phyloP scores from a whole-genome alignment of 805 yeast species.

The Cyberlindnera euphorbiiphila region DNA sequence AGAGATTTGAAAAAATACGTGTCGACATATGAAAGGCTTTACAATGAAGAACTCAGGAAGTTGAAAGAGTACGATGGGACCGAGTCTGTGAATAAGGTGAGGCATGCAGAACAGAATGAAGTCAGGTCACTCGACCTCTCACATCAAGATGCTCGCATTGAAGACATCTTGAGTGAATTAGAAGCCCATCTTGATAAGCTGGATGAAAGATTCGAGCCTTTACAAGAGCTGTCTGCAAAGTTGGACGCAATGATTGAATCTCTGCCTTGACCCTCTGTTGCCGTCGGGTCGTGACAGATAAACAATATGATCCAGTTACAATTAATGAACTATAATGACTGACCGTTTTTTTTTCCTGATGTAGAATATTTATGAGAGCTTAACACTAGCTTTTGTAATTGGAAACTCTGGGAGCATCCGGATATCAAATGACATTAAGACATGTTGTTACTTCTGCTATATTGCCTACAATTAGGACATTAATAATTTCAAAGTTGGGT shows the following conservation, averaged over 20 bases:
- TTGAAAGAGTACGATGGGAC: conserved; percentile 9
- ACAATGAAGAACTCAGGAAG: conserved; percentile 13
- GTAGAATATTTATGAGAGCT: too few species aligned
- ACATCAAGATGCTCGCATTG: conserved; percentile 10
- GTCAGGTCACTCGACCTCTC: conserved; percentile 1
- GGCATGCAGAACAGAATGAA: conserved; percentile 5
- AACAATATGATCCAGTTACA: background rate
- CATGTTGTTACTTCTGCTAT: too few species aligned
- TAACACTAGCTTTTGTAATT: too few species aligned
- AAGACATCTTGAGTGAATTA: conserved; percentile 12
- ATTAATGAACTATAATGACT: conserved; percentile 1
- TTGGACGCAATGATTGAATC: conserved; percentile 12
- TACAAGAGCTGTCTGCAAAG: conserved; percentile 10
- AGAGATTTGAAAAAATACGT: conserved; percentile 12
- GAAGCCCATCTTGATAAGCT: conserved; percentile 16
- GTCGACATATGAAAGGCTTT: conserved; percentile 12
- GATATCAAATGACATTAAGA: too few species aligned
- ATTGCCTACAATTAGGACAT: too few species aligned
- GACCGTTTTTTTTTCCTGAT: too few species aligned
- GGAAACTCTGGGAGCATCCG: too few species aligned
- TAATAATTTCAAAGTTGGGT: too few species aligned
- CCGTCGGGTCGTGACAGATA: too few species aligned
- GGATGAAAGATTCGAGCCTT: conserved; percentile 11
- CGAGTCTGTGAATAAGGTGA: conserved; percentile 4
- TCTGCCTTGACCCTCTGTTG: conserved; percentile 2